Conservation (phyloP, 768 basidiomycete species). For the Hypholoma fasciculare region DNA sequence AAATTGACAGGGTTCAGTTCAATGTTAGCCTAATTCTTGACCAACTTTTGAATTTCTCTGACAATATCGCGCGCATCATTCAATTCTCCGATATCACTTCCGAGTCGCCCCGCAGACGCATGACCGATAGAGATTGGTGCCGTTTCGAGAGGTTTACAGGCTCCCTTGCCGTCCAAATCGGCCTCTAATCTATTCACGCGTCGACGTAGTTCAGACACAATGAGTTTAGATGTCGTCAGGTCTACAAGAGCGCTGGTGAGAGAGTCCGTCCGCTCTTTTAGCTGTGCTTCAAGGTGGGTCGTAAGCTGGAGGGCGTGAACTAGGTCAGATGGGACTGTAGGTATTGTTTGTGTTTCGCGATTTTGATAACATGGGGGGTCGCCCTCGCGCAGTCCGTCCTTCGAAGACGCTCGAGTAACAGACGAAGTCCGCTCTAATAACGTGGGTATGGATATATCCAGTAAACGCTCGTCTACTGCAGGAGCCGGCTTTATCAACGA, state of each 20-base stretch:
- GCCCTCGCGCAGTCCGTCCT: too few relatives aligned
- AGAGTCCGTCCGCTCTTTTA: slow-evolving; percentile 6
- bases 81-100: background rate
- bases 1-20: too few relatives aligned
- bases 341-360: slow-evolving; percentile 1
- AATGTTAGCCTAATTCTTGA: background rate
- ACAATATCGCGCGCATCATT: background rate
- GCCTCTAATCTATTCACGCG: background rate
- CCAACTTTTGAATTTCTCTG: slow-evolving; percentile 1
- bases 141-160: background rate
- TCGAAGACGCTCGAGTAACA: background rate
- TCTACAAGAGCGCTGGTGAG: slow-evolving; percentile 7
- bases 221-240: slow-evolving; percentile 3
- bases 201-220: background rate
- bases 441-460: slow-evolving; percentile 20
- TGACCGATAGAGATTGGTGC: background rate
- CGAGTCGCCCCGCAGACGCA: background rate
- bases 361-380: background rate
- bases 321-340: background rate
- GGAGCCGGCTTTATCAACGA: background rate
- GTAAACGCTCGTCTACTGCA: slow-evolving; percentile 25
- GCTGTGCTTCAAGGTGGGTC: slow-evolving; percentile 9
- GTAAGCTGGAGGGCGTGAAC: slow-evolving; percentile 2
- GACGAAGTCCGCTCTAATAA: slow-evolving; percentile 6
- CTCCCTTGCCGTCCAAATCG: background rate